Base-by-base conservation (phyloP, 176 grass and related monocot genomes). In the Carex kokanica region DNA sequence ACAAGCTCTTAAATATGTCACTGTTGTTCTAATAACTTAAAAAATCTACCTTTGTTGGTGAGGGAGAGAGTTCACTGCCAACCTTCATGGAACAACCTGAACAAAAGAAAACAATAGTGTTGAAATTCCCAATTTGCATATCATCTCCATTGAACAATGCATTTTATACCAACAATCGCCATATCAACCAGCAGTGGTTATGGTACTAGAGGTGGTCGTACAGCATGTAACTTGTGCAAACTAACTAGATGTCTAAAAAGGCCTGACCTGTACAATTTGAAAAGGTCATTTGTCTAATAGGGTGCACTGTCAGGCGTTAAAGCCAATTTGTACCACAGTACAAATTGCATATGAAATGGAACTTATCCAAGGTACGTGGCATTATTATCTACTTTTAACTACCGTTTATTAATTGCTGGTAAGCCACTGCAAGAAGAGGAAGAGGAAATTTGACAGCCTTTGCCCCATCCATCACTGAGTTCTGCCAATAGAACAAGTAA, bases 321-420 rank as follows among this genome's bases (percentile, higher is more conserved):
- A 75, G 72, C 47, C 45, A 53, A 17, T 75, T 27, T 54, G 47
- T 16, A 75, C 21, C 12, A 24, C 43, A 74, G 36, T 53, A 54
- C 72, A 83, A 38, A 38, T 36, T 53, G n/a, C 23, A 75, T 75
- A 55, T 23, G 41, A 17, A 62, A 79, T 25, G 29, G 10, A 9
- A 18, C 52, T 43, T 41, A 84, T 53, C 8, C 53, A 43, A 43
- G 8, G 45, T 3, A 17, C 43, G 59, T 56, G 40, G 21, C 40
- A 64, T 75, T 58, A 61, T 43, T 45, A 54, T 64, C 75, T 66
- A 49, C 10, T 85, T 90, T 1, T 65, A 18, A 72, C 49, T 94
- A 98, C 92, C 95, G 63, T 98, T 88, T 94, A 98, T 80, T 74
- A 94, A 82, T 58, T 94, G 90, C 72, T 93, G 95, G 78, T 94